Percentiles rank a stretch among this genome's conserved stretches.
Conservation (phyloP, 139 green algal species). For the Dunaliella primolecta region DNA sequence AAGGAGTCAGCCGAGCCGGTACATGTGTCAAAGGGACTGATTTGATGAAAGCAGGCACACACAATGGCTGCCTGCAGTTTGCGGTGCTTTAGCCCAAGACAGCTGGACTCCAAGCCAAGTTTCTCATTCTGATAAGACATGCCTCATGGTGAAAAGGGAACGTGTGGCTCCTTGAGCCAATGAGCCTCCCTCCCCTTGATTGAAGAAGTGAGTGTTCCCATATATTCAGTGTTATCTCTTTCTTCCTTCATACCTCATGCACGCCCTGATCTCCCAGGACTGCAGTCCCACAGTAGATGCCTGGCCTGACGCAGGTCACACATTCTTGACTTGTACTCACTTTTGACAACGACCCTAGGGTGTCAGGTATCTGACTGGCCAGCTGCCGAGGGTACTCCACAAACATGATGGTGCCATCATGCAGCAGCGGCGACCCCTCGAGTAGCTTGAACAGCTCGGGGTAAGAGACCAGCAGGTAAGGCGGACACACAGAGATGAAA, state of each 20-base stretch:
- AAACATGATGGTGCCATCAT: slow-evolving; percentile 62
- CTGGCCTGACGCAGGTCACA: background rate
- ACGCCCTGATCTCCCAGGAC: too few species aligned
- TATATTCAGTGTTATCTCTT: background rate
- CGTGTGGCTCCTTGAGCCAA: background rate
- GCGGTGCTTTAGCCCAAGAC: too few species aligned
- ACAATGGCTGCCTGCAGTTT: too few species aligned
- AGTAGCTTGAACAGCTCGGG: slow-evolving; percentile 79
- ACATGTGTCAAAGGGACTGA: too few species aligned
- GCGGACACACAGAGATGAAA: slow-evolving; percentile 89
- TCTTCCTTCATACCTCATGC: background rate
- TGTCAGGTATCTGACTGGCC: slow-evolving; percentile 29
- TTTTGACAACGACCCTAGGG: slow-evolving; percentile 6
- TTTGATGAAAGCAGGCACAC: too few species aligned
- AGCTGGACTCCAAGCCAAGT: too few species aligned
- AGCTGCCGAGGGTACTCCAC: slow-evolving; percentile 85
- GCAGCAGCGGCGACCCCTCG: slow-evolving; percentile 64
- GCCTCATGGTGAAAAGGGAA: too few species aligned
- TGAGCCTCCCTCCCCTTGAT: background rate
- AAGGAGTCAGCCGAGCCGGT: too few species aligned
- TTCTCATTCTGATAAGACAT: too few species aligned
- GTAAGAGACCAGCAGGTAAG: slow-evolving; percentile 88
- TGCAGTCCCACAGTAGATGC: too few species aligned
- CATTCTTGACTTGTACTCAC: background rate
- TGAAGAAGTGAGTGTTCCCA: background rate